Percentiles rank a stretch among this genome's conserved stretches.
Evolutionary conservation across 345 rosid genomes (phyloP).

Genomic region (Aurinia saxatilis): DNA sequence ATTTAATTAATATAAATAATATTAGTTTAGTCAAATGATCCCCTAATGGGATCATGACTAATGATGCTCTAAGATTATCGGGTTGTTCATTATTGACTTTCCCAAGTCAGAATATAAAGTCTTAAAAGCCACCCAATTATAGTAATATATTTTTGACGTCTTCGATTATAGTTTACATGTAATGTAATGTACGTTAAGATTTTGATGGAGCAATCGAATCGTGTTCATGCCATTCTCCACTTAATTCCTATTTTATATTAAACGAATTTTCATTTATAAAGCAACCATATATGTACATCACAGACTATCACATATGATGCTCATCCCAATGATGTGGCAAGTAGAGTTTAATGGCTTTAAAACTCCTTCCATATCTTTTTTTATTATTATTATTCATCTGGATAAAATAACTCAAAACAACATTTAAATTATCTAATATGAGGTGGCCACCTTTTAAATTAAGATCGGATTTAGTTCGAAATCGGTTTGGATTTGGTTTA

Average conservation of each 20-base stretch:
- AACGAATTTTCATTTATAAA: neutral
- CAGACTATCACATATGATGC: no score
- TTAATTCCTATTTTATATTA: neutral
- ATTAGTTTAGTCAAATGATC: no score
- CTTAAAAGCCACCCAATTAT: neutral
- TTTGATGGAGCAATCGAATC: neutral
- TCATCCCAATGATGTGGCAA: conserved; percentile 10
- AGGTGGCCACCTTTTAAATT: no score
- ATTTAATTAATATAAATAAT: no score
- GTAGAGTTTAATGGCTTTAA: neutral
- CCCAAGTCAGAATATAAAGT: neutral
- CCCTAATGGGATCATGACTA: no score
- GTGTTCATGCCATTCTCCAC: neutral
- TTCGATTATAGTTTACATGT: neutral
- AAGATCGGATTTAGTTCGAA: no score
- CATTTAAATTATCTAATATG: no score
- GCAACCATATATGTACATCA: neutral
- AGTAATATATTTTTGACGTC: neutral
- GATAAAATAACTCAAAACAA: no score
- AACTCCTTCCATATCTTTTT: neutral
- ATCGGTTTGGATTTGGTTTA: no score
- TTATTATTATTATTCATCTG: no score
- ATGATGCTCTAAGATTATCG: neutral
- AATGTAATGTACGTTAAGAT: neutral
- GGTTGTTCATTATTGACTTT: conserved; percentile 1